Percentiles rank a stretch among this genome's conserved stretches.
Evolutionary conservation across 345 rosid genomes (phyloP).

Genomic region (Luvunga scandens): DNA sequence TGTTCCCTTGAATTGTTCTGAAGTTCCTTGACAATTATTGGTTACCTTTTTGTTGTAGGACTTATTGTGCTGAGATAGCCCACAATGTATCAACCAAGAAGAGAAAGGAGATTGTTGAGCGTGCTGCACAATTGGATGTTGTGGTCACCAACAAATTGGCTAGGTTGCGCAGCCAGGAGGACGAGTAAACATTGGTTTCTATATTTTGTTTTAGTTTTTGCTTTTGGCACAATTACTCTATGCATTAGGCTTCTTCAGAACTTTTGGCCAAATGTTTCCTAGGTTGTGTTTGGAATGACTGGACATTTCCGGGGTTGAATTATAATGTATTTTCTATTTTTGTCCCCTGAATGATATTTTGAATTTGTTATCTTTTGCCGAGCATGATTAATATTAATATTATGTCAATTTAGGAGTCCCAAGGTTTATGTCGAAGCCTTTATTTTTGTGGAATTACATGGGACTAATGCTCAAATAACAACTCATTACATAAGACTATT

Average conservation of each 20-base stretch:
- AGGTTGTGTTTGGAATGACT: constrained; percentile 5
- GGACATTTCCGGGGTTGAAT: not conserved
- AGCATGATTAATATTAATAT: not conserved
- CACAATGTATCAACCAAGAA: constrained; percentile 61
- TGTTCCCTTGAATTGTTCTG: not conserved
- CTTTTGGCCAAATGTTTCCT: not conserved
- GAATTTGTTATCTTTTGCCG: not conserved
- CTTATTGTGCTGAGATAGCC: constrained; percentile 72
- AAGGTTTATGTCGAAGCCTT: not conserved
- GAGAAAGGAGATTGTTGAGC: constrained; percentile 63
- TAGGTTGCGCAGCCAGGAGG: constrained; percentile 75
- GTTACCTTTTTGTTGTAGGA: constrained; percentile 28
- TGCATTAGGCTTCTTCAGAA: constrained; percentile 11
- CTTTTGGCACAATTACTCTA: not conserved
- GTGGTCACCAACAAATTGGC: constrained; percentile 70
- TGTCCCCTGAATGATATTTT: not conserved
- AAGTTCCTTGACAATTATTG: not conserved
- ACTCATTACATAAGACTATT: too few species aligned
- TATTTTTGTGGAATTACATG: too few species aligned
- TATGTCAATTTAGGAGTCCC: not conserved
- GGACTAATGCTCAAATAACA: too few species aligned
- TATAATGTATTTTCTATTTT: not conserved
- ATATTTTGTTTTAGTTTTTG: not conserved
- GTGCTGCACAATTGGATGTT: constrained; percentile 63
- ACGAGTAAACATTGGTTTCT: constrained; percentile 36